phyloP scores from a whole-genome alignment of 2,329 filamentous ascomycete species.

The Stenocarpella maydis region DNA sequence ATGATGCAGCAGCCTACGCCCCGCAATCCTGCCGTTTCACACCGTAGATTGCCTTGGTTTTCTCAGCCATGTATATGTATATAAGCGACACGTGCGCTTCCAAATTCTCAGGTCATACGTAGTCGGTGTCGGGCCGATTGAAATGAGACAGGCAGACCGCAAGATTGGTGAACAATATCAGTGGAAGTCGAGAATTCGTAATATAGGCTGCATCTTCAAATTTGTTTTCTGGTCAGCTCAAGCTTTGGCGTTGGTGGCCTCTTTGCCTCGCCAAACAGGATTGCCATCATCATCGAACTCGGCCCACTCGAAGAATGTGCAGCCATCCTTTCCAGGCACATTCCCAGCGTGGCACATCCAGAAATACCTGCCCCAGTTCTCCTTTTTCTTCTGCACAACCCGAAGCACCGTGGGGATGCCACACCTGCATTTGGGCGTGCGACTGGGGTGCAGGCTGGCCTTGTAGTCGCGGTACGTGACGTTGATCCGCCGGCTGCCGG shows the following conservation, averaged over 20 bases:
- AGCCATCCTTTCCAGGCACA: slow-evolving; percentile 73
- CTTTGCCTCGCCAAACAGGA: slow-evolving; percentile 64
- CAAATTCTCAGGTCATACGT: too few species aligned
- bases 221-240: neutral
- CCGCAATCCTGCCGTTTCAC: too few species aligned
- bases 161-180: neutral
- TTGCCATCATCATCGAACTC: slow-evolving; percentile 87
- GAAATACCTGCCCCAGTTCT: slow-evolving; percentile 80
- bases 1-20: too few species aligned
- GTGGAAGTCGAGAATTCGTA: too few species aligned
- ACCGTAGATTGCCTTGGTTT: too few species aligned
- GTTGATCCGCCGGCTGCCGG: slow-evolving; percentile 85
- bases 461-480: slow-evolving; percentile 93
- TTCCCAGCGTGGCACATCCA: slow-evolving; percentile 91
- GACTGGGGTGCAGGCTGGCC: slow-evolving; percentile 75
- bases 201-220: neutral
- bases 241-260: neutral
- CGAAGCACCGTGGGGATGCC: slow-evolving; percentile 73
- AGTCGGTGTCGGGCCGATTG: too few species aligned
- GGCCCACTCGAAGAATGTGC: slow-evolving; percentile 85
- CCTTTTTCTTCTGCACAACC: slow-evolving; percentile 80
- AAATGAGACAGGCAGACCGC: neutral
- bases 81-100: too few species aligned
- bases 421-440: slow-evolving; percentile 82
- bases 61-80: too few species aligned